Evolutionary conservation across 805 yeast genomes (phyloP), one percentile per base, ranked within the genome.

Genomic region (Yarrowia porcina): DNA sequence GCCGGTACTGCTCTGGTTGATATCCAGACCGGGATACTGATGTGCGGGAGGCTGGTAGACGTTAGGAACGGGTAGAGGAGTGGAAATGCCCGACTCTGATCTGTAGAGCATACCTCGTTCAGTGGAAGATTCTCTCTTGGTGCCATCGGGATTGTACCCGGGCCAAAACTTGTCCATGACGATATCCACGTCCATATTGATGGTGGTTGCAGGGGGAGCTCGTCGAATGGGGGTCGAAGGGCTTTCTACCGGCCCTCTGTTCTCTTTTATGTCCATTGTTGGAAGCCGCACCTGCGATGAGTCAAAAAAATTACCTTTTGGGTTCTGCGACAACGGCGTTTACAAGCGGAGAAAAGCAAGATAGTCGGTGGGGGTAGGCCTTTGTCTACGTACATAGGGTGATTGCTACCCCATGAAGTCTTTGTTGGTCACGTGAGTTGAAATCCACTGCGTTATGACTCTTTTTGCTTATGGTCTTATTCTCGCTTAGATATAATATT

Each of bases 1-100:
- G 63, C 87, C 87, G 0, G 87, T 83, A 12, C 85, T 82, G 12
- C 84, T 80, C 67, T 83, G 85, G 63, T 78, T 77, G 35, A 82
- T 80, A 72, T 83, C 83, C 76, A 83, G 73, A 9, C 86, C 87
- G 6, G 87, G 87, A 67, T 80, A 79, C 68, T 78, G 79, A 63
- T 69, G 67, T 9, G 64, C 66, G 7, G 69, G 70, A 59, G 68
- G 66, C 20, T 66, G 65, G 50, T 68, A 69, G 27, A 67, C 69
- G 50, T 70, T 70, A 7, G 72, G 72, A 9, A 70, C 64, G 13
- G 71, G 71, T 38, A 70, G 60, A 13, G 72, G 72, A 27, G 72
- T 69, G 17, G 67, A 63, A 32, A 64, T 35, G 3, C 72, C 72
- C 9, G 69, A 65, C 50, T 66, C 68, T 36, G 66, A 64, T 42